Evolutionary conservation across 441 rosid species (phyloP), one percentile per base, ranked within the genome.

Genomic region (Eruca vesicaria): DNA sequence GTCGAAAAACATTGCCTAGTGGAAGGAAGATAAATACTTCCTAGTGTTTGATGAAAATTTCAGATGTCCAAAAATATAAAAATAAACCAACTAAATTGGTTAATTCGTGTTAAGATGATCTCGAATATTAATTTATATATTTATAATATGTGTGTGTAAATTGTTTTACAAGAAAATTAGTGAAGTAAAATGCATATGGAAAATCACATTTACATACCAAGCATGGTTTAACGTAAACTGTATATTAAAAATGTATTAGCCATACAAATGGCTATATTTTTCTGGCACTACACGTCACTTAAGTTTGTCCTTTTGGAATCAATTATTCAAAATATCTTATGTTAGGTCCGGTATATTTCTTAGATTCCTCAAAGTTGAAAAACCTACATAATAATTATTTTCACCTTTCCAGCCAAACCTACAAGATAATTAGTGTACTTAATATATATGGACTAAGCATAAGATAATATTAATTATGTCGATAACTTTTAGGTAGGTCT

Each of bases 401-500:
- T 43, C n/a, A 1, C 8, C 4, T 18, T 19, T 14, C 58, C 3
- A 1, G 67, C 75, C 66, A 56, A 76, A 57, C 75, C 61, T 70
- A 71, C 28, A 52, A 15, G 56, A 18, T 35, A 60, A 12, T 59
- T 12, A 29, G 28, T 45, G n/a, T 26, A 26, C 0, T 62, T 31
- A 18, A 29, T 23, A 23, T n/a, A 23, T 66, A 32, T 31, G 8
- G 21, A 72, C 26, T 33, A 68, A n/a, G 12, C 36, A 31, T n/a
- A 33, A 33, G 28, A 70, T 64, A 58, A 33, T 66, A 50, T 61
- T 35, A 9, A 66, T 50, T 60, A 72, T 28, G 33, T 66, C 31
- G 69, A 66, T 53, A 78, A 66, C 81, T 67, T 72, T 78, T 66
- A 78, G 56, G 77, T 67, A 19, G 50, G 16, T 72, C 29, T 66